Evolutionary conservation across 1,139 yeast species (phyloP).

Genomic region (Suhomyces kunorum): DNA sequence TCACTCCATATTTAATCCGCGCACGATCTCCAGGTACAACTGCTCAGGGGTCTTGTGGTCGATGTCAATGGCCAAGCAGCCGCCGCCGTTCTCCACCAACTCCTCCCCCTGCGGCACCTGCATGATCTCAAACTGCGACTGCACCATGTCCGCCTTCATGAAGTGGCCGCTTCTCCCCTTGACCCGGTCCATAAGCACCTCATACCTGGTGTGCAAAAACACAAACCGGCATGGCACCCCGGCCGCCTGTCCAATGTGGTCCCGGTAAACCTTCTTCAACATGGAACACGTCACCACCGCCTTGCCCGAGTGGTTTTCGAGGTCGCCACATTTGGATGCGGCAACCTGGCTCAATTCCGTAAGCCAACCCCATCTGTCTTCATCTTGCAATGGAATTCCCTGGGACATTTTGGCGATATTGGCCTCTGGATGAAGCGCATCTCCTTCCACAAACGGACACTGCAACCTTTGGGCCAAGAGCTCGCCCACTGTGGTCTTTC

Average conservation of each 20-base stretch:
- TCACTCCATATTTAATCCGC: no score
- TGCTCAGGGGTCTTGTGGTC: constrained; percentile 41
- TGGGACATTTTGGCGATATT: constrained; percentile 80
- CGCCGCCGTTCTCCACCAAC: constrained; percentile 41
- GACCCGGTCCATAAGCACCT: constrained; percentile 62
- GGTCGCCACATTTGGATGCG: constrained; percentile 33
- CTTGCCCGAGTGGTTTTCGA: constrained; percentile 25
- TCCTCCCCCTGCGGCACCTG: constrained; percentile 61
- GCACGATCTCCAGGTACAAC: constrained; percentile 24
- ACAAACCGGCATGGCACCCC: constrained; percentile 54
- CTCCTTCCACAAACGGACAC: constrained; percentile 81
- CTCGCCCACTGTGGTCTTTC: constrained; percentile 80
- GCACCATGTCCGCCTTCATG: constrained; percentile 84
- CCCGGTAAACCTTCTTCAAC: constrained; percentile 71
- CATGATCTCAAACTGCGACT: constrained; percentile 72
- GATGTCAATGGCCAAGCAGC: constrained; percentile 39
- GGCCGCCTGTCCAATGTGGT: constrained; percentile 43
- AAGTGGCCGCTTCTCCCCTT: constrained; percentile 67
- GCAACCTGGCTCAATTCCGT: constrained; percentile 47
- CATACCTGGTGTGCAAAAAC: constrained; percentile 65
- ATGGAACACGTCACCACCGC: constrained; percentile 82
- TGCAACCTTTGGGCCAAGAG: constrained; percentile 44
- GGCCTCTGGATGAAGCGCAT: constrained; percentile 67
- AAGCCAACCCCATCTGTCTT: constrained; percentile 92
- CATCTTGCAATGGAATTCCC: constrained; percentile 82